Percentiles rank a stretch among this genome's conserved stretches.
phyloP scores from a whole-genome alignment of 2,329 filamentous ascomycete species.

The Fusarium xylarioides region DNA sequence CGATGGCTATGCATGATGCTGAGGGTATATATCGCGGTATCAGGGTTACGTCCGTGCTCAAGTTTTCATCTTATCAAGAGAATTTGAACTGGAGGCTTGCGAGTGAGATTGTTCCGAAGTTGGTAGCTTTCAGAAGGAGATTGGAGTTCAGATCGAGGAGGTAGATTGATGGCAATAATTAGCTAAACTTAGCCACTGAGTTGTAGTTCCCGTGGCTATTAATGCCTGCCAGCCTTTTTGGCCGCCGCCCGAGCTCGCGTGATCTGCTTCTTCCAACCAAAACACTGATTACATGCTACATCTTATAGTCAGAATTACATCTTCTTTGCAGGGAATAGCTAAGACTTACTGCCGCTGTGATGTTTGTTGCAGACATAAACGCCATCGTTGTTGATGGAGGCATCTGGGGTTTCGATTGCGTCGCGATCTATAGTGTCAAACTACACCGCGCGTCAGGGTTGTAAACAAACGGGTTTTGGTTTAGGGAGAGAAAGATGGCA shows the following conservation, averaged over 20 bases:
- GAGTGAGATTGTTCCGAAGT: not conserved
- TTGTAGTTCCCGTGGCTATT: fast-evolving
- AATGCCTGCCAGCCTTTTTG: not conserved
- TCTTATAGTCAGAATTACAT: fast-evolving
- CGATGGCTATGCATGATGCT: constrained; percentile 33
- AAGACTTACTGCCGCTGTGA: fast-evolving
- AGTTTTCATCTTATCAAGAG: constrained; percentile 7
- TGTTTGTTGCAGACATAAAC: not conserved
- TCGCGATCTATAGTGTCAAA: not conserved
- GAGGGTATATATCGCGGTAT: constrained; percentile 29
- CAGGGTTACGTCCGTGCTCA: not conserved
- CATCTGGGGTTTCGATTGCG: not conserved
- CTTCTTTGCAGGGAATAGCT: fast-evolving
- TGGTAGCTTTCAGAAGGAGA: not conserved
- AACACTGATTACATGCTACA: not conserved
- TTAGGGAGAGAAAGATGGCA: fast-evolving
- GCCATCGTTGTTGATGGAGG: fast-evolving
- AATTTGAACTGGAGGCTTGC: constrained; percentile 10
- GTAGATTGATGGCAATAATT: too few relatives aligned
- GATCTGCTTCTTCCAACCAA: not conserved
- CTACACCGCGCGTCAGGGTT: fast-evolving
- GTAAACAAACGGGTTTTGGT: not conserved
- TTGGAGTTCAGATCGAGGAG: not conserved
- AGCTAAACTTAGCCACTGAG: too few relatives aligned
- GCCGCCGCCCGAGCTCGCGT: fast-evolving